Evolutionary conservation across 306 rosid species (phyloP).

Genomic region (Oemleria cerasiformis): DNA sequence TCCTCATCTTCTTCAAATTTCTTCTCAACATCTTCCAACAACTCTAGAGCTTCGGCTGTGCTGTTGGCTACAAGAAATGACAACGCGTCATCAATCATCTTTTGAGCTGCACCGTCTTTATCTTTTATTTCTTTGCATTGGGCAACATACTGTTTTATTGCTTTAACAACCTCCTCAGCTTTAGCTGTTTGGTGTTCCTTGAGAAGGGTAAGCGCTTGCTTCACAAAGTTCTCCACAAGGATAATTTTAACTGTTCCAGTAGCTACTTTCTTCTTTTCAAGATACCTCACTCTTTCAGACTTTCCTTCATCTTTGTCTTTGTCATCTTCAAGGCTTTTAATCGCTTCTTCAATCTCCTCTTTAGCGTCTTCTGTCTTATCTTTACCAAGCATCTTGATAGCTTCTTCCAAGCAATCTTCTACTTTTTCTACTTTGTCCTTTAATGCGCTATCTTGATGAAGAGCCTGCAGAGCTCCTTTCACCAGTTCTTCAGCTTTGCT

Average conservation of each 20-base stretch:
- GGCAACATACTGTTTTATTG: neutral
- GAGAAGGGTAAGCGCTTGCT: neutral
- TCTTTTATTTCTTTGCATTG: neutral
- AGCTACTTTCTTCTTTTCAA: neutral
- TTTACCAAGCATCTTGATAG: neutral
- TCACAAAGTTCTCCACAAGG: neutral
- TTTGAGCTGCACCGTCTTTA: neutral
- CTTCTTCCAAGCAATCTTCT: neutral
- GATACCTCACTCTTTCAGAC: neutral
- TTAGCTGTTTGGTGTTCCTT: neutral
- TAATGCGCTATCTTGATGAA: neutral
- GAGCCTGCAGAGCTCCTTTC: neutral
- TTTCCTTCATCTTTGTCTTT: neutral
- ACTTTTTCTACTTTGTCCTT: neutral
- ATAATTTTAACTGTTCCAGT: neutral
- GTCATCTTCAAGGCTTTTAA: neutral
- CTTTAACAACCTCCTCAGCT: neutral
- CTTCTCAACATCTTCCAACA: neutral
- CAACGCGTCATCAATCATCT: neutral
- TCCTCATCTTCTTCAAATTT: neutral
- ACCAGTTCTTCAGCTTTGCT: conserved; percentile 3
- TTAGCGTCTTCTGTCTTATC: neutral
- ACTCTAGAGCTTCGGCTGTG: neutral
- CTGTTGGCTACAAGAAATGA: neutral
- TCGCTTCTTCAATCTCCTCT: neutral